A percentile compares a stretch with the other conserved stretches of the same genome.
phyloP scores from a whole-genome alignment of 129 eudicot genomes.

The Gnaphalium uliginosum region DNA sequence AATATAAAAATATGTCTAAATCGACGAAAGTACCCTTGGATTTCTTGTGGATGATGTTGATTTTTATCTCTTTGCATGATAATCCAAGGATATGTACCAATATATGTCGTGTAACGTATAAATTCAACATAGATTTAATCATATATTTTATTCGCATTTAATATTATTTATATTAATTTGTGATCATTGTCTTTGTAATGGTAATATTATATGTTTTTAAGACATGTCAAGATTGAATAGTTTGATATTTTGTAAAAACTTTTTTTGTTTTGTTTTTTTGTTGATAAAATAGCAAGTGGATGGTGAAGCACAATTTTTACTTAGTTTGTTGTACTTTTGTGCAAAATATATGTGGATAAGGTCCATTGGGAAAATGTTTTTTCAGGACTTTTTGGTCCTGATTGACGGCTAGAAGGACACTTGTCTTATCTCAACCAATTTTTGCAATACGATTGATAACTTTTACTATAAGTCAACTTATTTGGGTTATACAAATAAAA shows the following conservation, averaged over 20 bases:
- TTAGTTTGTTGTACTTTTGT: slow-evolving; percentile 22
- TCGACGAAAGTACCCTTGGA: neutral
- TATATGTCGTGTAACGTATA: too few species aligned
- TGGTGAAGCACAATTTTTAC: too few species aligned
- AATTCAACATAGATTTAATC: too few species aligned
- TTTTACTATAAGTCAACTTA: neutral
- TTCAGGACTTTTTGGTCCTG: slow-evolving; percentile 16
- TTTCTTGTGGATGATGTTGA: neutral
- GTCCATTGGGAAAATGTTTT: slow-evolving; percentile 7
- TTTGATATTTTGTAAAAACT: neutral
- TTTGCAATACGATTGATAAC: neutral
- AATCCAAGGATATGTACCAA: too few species aligned
- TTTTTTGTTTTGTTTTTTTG: too few species aligned
- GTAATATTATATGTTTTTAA: too few species aligned
- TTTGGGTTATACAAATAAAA: neutral
- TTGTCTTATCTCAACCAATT: slow-evolving; percentile 37
- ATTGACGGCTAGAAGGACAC: slow-evolving; percentile 25
- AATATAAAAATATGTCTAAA: neutral
- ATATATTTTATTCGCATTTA: too few species aligned
- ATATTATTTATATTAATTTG: too few species aligned
- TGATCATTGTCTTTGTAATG: neutral
- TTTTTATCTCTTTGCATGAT: neutral
- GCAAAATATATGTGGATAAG: slow-evolving; percentile 18
- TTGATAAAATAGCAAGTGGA: too few species aligned
- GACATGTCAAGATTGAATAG: too few species aligned